Evolutionary conservation across 1,284 basidiomycete species (phyloP).

Genomic region (Coniferiporia sulphurascens): DNA sequence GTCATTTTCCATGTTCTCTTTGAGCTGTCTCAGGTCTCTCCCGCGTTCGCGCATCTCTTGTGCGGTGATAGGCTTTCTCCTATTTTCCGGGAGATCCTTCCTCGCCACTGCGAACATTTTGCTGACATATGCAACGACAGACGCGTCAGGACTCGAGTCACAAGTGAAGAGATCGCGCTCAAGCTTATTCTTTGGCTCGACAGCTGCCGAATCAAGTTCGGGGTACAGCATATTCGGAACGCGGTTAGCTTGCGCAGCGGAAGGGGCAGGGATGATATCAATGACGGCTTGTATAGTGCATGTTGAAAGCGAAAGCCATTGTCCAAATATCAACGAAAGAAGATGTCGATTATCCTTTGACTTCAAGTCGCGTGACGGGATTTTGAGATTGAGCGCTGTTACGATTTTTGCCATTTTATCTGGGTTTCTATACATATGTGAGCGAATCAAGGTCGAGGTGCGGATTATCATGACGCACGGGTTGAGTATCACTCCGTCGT

Average conservation of each 20-base stretch:
- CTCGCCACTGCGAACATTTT: conserved; percentile 95
- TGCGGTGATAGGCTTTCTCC: conserved; percentile 71
- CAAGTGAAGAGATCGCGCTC: conserved; percentile 82
- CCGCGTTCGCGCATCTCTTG: conserved; percentile 83
- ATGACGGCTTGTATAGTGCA: conserved; percentile 91
- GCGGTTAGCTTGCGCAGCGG: conserved; percentile 75
- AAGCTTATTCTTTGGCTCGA: conserved; percentile 69
- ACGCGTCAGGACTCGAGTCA: conserved; percentile 52
- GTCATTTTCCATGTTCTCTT: conserved; percentile 30
- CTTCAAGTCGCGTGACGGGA: conserved; percentile 86
- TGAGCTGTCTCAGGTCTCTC: conserved; percentile 55
- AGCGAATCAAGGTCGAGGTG: neutral
- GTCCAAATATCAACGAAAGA: conserved; percentile 84
- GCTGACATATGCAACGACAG: conserved; percentile 86
- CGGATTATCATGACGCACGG: conserved; percentile 55
- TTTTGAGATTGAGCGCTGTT: conserved; percentile 75
- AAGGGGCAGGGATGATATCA: conserved; percentile 87
- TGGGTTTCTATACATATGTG: conserved; percentile 54
- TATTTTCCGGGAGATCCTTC: conserved; percentile 83
- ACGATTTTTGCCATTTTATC: conserved; percentile 92
- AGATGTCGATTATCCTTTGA: conserved; percentile 87
- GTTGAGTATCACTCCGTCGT: conserved; percentile 81
- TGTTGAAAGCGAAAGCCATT: conserved; percentile 95
- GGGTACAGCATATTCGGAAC: conserved; percentile 95
- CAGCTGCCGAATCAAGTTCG: conserved; percentile 52